Conservation (phyloP, 345 rosid species). For the Camelina laxa region DNA sequence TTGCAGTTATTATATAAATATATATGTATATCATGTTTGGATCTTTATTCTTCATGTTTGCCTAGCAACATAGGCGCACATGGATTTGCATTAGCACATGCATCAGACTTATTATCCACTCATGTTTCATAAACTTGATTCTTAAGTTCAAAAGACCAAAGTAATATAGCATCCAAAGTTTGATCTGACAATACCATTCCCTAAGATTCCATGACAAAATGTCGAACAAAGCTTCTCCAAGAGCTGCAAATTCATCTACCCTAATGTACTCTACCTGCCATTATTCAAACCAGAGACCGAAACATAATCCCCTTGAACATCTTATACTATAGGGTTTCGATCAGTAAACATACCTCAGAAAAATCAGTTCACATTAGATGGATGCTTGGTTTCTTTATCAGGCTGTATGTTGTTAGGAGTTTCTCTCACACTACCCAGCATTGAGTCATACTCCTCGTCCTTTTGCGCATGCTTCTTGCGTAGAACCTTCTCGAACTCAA, state of each 20-base stretch:
- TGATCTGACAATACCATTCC: conserved; percentile 17
- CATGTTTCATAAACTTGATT: conserved; percentile 26
- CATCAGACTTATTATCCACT: conserved; percentile 19
- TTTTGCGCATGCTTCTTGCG: conserved; percentile 71
- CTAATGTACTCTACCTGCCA: conserved; percentile 27
- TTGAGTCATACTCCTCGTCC: conserved; percentile 86
- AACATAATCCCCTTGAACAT: conserved; percentile 25
- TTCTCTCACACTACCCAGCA: conserved; percentile 85
- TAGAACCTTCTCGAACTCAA: conserved; percentile 91
- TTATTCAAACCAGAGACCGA: conserved; percentile 37
- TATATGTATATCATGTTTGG: conserved; percentile 10
- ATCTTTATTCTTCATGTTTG: conserved; percentile 33
- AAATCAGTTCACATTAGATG: conserved; percentile 53
- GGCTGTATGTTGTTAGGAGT: conserved; percentile 68
- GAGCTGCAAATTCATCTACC: conserved; percentile 28
- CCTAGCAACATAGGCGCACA: conserved; percentile 39
- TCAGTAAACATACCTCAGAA: conserved; percentile 25
- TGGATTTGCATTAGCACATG: conserved; percentile 33
- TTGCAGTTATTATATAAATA: conserved; percentile 29
- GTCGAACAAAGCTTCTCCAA: conserved; percentile 21
- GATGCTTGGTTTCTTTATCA: conserved; percentile 58
- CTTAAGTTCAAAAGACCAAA: conserved; percentile 23
- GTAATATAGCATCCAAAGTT: conserved; percentile 14
- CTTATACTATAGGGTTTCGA: conserved; percentile 10
- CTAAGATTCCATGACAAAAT: conserved; percentile 28